Base-by-base conservation (phyloP, 495 filamentous ascomycete genomes). In the Penicillium atrosanguineum region DNA sequence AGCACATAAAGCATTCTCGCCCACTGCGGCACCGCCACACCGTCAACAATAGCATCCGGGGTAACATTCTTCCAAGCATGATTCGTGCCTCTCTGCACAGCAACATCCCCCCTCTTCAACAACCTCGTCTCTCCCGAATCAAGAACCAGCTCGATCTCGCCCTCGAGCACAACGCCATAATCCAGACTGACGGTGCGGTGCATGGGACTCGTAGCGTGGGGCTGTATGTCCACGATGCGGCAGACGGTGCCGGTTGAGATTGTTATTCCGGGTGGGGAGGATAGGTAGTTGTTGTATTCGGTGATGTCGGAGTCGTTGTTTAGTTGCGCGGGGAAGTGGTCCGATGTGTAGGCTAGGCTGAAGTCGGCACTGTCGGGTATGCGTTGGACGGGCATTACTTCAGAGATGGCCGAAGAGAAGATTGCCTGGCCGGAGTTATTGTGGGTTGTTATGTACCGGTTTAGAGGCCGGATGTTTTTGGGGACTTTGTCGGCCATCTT, bases 121-220 rank as follows among this genome's bases (percentile, higher is more conserved):
- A 86, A 53, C 48, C 86, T 83, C 54, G 80, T 82, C 20, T 77
- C 69, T 6, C 74, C 77, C 0, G 80, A 79, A 67, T 90, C 86
- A 41, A 73, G 83, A 79, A 88, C 83, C 63, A 90, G 87, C 67
- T 92, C 87, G 42, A 91, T 60, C 59, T 80, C 70, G 0, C 89
- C 88, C 62, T 90, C 87, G 7, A 93, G 52, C 25, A 91, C 80
- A 53, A 90, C 79, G 4, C 87, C 87, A 51, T 88, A 91, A 57
- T 91, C 88, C 2, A 91, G 60, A 1, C 76, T 82, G 53, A 85
- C 77, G 1, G 89, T 90, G 1, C 87, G 77, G 61, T 92, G 89
- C 86, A 92, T 76, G 1, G 70, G 56, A 79, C 46, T 88, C 77
- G 67, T 80, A 70, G 58, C 76, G 73, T 39, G 82, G 74, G 73